A percentile compares a stretch with the other conserved stretches of the same genome.
Conservation (phyloP, 768 basidiomycete species). For the Chalciporus sphaerocephalus region DNA sequence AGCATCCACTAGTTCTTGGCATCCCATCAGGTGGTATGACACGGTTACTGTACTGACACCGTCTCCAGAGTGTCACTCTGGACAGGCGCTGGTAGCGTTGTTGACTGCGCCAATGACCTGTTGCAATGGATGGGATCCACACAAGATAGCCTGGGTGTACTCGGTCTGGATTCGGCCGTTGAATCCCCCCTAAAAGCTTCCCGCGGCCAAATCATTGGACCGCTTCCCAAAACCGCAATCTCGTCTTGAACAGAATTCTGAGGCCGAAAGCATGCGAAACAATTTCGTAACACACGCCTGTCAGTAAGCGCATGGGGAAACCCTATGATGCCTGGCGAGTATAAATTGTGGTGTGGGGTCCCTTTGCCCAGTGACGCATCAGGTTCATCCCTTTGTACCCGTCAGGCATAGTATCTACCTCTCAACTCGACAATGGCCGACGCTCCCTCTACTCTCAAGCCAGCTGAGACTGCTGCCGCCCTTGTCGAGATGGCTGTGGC, state of each 20-base stretch:
- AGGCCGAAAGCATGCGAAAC: not conserved
- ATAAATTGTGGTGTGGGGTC: constrained; percentile 18
- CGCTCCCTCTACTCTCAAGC: constrained; percentile 48
- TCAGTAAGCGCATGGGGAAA: not conserved
- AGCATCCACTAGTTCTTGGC: too few species aligned
- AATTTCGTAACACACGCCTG: constrained; percentile 9
- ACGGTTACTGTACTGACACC: too few species aligned
- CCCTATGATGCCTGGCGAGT: not conserved
- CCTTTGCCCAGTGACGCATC: not conserved
- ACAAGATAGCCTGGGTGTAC: too few species aligned
- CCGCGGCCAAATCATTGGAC: not conserved
- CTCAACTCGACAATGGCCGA: constrained; percentile 16
- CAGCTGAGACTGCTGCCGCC: constrained; percentile 51
- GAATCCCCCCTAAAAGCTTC: too few species aligned
- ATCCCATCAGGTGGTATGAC: too few species aligned
- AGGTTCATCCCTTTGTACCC: constrained; percentile 1
- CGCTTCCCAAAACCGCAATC: constrained; percentile 3
- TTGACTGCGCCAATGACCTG: too few species aligned
- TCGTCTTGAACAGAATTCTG: not conserved
- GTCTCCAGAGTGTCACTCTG: too few species aligned
- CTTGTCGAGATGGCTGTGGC: constrained; percentile 54
- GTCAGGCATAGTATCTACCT: not conserved
- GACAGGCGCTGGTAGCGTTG: too few species aligned
- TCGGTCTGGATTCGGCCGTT: too few species aligned
- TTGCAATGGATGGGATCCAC: too few species aligned